A percentile compares a stretch with the other conserved stretches of the same genome.
phyloP scores from a whole-genome alignment of 2,329 filamentous ascomycete genomes.

The Fusarium sp. region DNA sequence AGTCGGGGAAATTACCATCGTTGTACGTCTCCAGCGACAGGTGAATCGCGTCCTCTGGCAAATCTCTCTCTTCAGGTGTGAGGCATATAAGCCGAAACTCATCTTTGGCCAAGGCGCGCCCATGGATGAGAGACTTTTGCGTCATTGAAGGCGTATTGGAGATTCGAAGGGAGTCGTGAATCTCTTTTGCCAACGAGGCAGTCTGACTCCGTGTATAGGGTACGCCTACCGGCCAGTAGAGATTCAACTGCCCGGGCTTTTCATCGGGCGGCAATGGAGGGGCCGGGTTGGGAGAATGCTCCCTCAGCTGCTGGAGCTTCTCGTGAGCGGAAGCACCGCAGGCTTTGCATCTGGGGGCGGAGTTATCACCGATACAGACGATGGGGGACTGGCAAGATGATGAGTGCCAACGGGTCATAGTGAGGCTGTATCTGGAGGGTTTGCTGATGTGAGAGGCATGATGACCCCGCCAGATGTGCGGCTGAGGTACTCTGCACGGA shows the following conservation, averaged over 20 bases:
- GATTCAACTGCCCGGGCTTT: neutral
- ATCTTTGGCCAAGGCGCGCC: neutral
- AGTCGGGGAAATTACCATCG: neutral
- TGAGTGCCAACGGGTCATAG: neutral
- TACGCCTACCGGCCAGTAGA: neutral
- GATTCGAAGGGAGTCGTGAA: neutral
- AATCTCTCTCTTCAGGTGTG: neutral
- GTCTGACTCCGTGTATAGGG: neutral
- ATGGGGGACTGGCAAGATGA: neutral
- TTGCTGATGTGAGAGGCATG: neutral
- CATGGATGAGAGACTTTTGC: neutral
- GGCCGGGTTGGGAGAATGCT: neutral
- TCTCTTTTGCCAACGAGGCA: fast-evolving
- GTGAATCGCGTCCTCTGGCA: neutral
- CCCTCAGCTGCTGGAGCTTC: neutral
- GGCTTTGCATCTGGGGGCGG: neutral
- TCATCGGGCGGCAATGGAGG: neutral
- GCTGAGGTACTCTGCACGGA: neutral
- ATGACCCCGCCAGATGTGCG: neutral
- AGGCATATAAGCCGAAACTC: neutral
- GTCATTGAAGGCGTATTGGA: neutral
- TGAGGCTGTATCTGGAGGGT: neutral
- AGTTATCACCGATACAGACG: neutral
- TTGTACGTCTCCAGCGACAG: neutral
- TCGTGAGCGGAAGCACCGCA: neutral